Percentiles rank a stretch among this genome's conserved stretches.
These are phyloP conservation scores for Coelastrella sp. DNA, from an alignment of 139 green algal species.

Conservation along the genomic window DNA sequence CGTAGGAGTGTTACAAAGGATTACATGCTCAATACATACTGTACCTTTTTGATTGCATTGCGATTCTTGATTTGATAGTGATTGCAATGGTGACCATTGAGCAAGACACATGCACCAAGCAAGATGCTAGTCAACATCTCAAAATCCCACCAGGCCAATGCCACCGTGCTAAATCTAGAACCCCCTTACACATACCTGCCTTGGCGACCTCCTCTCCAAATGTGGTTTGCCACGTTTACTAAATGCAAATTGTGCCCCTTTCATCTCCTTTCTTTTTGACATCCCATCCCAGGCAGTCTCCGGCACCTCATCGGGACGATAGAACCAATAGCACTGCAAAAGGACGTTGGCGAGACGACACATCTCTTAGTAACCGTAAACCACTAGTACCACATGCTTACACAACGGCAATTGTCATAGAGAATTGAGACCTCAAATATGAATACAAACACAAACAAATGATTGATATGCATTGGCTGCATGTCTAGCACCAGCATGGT, in stretches of 20 bases:
- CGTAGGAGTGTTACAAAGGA: too few species aligned
- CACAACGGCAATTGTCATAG: neutral
- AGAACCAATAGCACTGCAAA: constrained; percentile 45
- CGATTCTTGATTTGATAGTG: too few species aligned
- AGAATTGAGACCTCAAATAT: too few species aligned
- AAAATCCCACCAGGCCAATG: too few species aligned
- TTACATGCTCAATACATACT: too few species aligned
- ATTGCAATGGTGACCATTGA: too few species aligned
- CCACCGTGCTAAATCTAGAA: neutral
- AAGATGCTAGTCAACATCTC: neutral
- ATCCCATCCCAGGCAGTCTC: neutral
- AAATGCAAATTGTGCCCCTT: neutral
- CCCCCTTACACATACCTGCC: neutral
- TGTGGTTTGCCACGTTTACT: neutral
- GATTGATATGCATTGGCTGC: too few species aligned
- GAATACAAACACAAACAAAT: too few species aligned
- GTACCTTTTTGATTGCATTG: too few species aligned
- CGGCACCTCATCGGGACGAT: constrained; percentile 26
- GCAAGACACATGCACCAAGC: too few species aligned
- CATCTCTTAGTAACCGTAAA: neutral
- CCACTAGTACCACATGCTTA: neutral
- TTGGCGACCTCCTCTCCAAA: neutral
- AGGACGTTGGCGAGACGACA: neutral
- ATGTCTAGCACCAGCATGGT: too few species aligned
- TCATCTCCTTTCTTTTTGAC: neutral